Percentiles rank a stretch among this genome's conserved stretches.
Conservation (phyloP, 768 basidiomycete species). For the Leucocoprinus leucothites region DNA sequence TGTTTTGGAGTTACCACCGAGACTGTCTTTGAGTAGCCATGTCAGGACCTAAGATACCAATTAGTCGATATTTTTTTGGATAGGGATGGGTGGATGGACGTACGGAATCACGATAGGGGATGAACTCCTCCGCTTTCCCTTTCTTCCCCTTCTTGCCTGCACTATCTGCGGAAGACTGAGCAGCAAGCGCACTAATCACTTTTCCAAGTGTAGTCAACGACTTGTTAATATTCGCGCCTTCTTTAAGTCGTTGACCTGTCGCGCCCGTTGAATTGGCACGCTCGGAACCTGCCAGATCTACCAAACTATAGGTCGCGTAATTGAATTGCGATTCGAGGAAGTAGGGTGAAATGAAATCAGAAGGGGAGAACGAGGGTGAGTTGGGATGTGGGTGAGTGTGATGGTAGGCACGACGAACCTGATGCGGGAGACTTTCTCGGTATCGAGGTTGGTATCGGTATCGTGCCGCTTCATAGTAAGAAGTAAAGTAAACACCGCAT, state of each 20-base stretch:
- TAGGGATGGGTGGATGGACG: conserved; percentile 25
- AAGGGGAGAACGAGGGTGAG: conserved; percentile 6
- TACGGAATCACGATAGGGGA: conserved; percentile 97
- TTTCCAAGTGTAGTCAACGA: conserved; percentile 97
- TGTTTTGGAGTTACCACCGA: conserved; percentile 96
- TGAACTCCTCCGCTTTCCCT: conserved; percentile 86
- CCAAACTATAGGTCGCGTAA: too few relatives aligned
- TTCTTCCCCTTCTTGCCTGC: conserved; percentile 80
- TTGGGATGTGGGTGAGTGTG: background rate
- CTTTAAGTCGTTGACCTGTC: conserved; percentile 92
- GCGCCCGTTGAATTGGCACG: conserved; percentile 97
- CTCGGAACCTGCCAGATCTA: conserved; percentile 96
- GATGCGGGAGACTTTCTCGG: conserved; percentile 99
- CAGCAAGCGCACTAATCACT: conserved; percentile 89
- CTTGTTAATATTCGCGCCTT: conserved; percentile 99
- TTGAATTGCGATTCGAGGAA: too few relatives aligned
- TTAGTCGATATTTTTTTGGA: background rate
- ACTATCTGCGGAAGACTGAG: conserved; percentile 52
- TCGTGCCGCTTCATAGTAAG: conserved; percentile 92
- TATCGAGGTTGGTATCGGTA: conserved; percentile 78
- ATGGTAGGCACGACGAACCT: conserved; percentile 46
- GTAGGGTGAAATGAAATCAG: conserved; percentile 5
- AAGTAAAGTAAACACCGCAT: conserved; percentile 96
- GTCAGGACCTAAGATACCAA: conserved; percentile 73
- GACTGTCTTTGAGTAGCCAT: conserved; percentile 96